Percentiles rank a stretch among this genome's conserved stretches.
Evolutionary conservation across 140 eudicot species (phyloP).

Genomic region (Anethum foeniculum): DNA sequence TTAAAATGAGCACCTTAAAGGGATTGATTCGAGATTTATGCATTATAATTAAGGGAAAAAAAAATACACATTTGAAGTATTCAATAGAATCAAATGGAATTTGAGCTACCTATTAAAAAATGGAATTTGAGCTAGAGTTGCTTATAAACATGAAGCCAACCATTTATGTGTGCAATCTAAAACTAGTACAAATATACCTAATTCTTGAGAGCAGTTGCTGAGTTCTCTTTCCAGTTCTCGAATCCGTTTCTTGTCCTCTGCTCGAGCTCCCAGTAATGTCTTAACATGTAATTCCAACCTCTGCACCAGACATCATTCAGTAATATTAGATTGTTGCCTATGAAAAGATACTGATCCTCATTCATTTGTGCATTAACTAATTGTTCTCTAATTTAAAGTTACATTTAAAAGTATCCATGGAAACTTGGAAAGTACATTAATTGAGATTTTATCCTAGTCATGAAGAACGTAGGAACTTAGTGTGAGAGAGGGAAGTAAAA

Average conservation of each 20-base stretch:
- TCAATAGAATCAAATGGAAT: not conserved
- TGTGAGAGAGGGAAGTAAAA: not conserved
- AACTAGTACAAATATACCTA: slow-evolving; percentile 37
- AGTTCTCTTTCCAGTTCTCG: slow-evolving; percentile 73
- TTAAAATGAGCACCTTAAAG: not conserved
- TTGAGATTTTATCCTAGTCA: not conserved
- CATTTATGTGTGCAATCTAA: not conserved
- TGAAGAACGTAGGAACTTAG: not conserved
- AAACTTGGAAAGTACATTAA: not conserved
- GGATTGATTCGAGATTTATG: not conserved
- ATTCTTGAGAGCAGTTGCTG: slow-evolving; percentile 78
- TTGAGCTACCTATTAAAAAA: slow-evolving; percentile 6
- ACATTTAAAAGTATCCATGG: not conserved
- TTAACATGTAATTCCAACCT: slow-evolving; percentile 61
- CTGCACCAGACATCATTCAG: slow-evolving; percentile 34
- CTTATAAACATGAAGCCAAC: slow-evolving; percentile 5
- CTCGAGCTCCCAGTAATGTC: slow-evolving; percentile 44
- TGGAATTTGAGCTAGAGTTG: not conserved
- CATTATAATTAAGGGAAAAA: not conserved
- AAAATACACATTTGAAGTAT: not conserved
- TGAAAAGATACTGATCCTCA: not conserved
- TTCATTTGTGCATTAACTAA: not conserved
- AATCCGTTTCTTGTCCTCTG: slow-evolving; percentile 62
- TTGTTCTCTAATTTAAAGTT: not conserved
- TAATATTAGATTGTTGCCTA: not conserved